These are phyloP conservation scores for Coniochaeta hoffmannii DNA, from an alignment of 2,329 filamentous ascomycete genomes.

Conservation along the genomic window DNA sequence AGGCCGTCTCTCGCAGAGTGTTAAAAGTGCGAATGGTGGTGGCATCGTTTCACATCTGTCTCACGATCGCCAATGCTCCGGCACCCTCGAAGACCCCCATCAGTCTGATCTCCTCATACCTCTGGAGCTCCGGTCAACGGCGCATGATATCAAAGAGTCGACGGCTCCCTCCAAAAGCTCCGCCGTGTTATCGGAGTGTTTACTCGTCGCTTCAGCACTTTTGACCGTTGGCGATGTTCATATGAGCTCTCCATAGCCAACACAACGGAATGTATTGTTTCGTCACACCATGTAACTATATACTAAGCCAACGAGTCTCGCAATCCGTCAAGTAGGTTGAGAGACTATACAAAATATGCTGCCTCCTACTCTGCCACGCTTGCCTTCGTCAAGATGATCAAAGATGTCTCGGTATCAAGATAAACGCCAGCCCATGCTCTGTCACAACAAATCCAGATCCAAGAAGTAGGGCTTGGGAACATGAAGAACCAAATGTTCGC, in stretches of 20 bases:
- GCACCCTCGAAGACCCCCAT: not conserved
- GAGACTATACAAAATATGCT: not conserved
- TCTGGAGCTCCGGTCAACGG: not conserved
- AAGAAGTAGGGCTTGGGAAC: not conserved
- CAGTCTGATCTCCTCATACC: not conserved
- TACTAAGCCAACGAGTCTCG: not conserved
- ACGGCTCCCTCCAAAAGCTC: not conserved
- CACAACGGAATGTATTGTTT: not conserved
- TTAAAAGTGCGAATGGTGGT: not conserved
- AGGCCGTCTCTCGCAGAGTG: not conserved
- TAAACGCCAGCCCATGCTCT: conserved; percentile 1
- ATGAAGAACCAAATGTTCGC: not conserved
- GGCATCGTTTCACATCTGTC: conserved; percentile 3
- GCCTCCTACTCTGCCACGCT: not conserved
- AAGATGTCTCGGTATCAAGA: not conserved
- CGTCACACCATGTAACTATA: not conserved
- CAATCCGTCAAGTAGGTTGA: not conserved
- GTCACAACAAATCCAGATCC: not conserved
- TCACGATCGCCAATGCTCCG: not conserved
- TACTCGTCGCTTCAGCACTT: not conserved
- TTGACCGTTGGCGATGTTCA: not conserved
- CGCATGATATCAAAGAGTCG: not conserved
- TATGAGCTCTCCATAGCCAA: not conserved
- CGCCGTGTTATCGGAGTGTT: not conserved
- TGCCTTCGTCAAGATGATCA: not conserved